Evolutionary conservation across 768 basidiomycete species (phyloP), one percentile per base, ranked within the genome.

Genomic region (Stropharia rugosoannulata): DNA sequence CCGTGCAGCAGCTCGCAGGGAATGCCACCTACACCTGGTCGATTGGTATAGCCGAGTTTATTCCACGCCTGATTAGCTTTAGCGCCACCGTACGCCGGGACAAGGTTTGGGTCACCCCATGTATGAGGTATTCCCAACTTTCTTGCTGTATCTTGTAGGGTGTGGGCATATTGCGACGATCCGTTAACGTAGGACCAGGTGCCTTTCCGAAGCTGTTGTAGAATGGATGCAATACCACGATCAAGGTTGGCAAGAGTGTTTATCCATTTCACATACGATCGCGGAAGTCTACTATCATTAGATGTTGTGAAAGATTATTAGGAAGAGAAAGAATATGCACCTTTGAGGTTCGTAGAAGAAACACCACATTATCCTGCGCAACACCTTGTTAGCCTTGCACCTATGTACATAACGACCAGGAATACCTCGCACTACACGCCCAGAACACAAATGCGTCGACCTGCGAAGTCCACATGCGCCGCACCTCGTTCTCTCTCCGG

Each of bases 291-390:
- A 56, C 51, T 57, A 47, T 58, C 54, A 51, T 52, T 16, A 16
- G 13, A 44, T 47, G 19, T 8, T 46, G 12, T 18, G 25, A 49
- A 18, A 27, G 29, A 19, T 3, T 22, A 2, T 22, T 37, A 41
- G 6, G 18, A 8, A 32, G 15, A 37, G 45, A 45, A 16, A 37
- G 36, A 27, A 13, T 59, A 62, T 27, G 47, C 64, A 90, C 88
- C 86, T 82, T 59, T 81, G 74, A 4, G 90, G 89, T 63, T 86
- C 76, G 62, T 93, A 92, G 66, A 90, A 86, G 69, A 89, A 93
- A 62, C 90, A 91, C 90, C 90, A 92, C 89, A 92, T 91, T 51
- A 92, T 90, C 64, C 90, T 92, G 65, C 41, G 18, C 25, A 51
- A 39, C 36, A 18, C 13, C 12, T 13, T 16, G 22, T 49, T 18